Evolutionary conservation across 805 yeast species (phyloP).

Genomic region (Torulaspora quercuum): DNA sequence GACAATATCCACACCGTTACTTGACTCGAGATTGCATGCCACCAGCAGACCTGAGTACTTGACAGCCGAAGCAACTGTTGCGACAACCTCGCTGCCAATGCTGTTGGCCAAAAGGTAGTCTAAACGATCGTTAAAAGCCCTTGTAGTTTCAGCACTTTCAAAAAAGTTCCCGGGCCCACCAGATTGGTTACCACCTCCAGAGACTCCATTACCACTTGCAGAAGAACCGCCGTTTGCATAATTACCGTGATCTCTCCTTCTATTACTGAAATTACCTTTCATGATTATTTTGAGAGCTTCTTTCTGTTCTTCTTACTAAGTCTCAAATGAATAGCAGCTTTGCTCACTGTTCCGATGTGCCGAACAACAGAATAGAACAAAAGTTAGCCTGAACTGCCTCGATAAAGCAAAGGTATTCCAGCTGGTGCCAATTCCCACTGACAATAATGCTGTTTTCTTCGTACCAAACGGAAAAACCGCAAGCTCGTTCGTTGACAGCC

Average conservation of each 20-base stretch:
- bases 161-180: constrained; percentile 17
- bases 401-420: too few species aligned
- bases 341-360: constrained; percentile 1
- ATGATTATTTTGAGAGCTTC: constrained; percentile 8
- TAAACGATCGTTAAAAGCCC: constrained; percentile 53
- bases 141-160: constrained; percentile 30
- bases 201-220: constrained; percentile 6
- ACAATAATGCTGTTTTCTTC: too few species aligned
- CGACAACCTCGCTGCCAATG: constrained; percentile 54
- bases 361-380: neutral
- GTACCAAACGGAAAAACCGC: too few species aligned
- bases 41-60: constrained; percentile 56
- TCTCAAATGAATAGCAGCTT: neutral
- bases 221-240: constrained; percentile 8
- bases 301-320: constrained; percentile 2
- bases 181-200: constrained; percentile 8
- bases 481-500: too few species aligned
- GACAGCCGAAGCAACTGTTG: constrained; percentile 61
- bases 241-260: constrained; percentile 16
- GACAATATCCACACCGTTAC: constrained; percentile 53
- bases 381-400: too few species aligned
- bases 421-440: too few species aligned
- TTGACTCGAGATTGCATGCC: constrained; percentile 43
- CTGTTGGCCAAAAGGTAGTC: constrained; percentile 54
- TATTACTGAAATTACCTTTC: constrained; percentile 21